phyloP scores from a whole-genome alignment of 306 rosid species.

The Cicer pinnatifidum region DNA sequence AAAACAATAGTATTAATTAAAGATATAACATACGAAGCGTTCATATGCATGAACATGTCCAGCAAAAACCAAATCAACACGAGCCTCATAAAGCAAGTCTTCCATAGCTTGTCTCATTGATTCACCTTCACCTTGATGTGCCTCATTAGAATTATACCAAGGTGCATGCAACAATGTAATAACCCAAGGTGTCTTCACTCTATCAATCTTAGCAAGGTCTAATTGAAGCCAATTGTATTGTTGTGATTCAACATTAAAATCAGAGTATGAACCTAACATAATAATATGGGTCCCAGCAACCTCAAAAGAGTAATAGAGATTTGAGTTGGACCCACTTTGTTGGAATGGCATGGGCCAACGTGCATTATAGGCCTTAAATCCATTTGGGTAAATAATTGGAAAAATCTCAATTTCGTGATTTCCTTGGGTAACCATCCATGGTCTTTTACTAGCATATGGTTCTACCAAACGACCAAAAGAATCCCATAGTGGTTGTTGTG shows the following conservation, averaged over 20 bases:
- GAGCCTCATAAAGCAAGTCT: conserved; percentile 53
- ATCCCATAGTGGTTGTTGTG: conserved; percentile 71
- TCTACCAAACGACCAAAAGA: conserved; percentile 79
- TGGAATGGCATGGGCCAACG: conserved; percentile 72
- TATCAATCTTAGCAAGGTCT: conserved; percentile 57
- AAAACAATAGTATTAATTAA: background rate
- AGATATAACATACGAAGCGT: conserved; percentile 61
- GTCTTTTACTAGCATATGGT: conserved; percentile 69
- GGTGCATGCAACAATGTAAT: conserved; percentile 71
- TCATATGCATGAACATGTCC: conserved; percentile 92
- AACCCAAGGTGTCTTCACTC: conserved; percentile 66
- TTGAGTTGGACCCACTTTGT: conserved; percentile 69
- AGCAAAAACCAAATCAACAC: conserved; percentile 69
- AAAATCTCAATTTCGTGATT: conserved; percentile 72
- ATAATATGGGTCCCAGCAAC: conserved; percentile 55
- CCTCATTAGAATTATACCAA: conserved; percentile 76
- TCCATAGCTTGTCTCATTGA: conserved; percentile 73
- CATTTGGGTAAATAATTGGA: conserved; percentile 50
- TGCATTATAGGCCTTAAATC: conserved; percentile 63
- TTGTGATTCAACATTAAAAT: conserved; percentile 50
- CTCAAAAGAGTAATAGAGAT: conserved; percentile 71
- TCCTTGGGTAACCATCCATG: conserved; percentile 84
- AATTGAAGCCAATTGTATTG: conserved; percentile 66
- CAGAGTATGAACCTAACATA: conserved; percentile 72
- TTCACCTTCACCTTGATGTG: conserved; percentile 92